Conservation (phyloP, 2,329 filamentous ascomycete species). For the Colletotrichum aenigma region DNA sequence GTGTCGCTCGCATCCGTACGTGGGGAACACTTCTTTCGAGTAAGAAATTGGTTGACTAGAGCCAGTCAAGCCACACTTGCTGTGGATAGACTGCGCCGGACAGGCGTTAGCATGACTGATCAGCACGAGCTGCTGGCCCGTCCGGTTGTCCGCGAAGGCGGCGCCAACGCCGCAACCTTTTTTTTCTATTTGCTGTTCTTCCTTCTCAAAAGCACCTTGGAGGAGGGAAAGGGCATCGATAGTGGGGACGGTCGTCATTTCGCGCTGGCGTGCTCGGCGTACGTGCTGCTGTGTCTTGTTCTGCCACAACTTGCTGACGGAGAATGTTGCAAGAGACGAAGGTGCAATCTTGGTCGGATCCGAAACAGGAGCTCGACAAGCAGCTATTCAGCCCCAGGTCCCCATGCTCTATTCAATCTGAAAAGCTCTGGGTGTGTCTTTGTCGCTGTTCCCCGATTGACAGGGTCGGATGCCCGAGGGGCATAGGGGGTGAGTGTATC, state of each 20-base stretch:
- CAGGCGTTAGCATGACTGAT: neutral
- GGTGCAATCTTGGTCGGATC: neutral
- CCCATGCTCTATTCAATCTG: neutral
- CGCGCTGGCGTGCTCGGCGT: neutral
- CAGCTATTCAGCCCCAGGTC: neutral
- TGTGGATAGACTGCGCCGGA: neutral
- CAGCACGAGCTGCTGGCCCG: neutral
- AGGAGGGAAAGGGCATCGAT: neutral
- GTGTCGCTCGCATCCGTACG: neutral
- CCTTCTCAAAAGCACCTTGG: neutral
- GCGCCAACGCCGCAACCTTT: neutral
- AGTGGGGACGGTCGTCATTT: neutral
- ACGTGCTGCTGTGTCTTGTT: neutral
- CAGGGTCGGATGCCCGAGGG: neutral
- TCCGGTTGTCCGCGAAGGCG: neutral
- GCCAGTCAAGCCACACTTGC: neutral
- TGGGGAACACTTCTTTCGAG: neutral
- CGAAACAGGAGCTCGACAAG: neutral
- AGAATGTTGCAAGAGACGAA: neutral
- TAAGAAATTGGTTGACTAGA: neutral
- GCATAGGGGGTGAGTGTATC: conserved; percentile 4
- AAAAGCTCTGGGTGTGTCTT: conserved; percentile 8
- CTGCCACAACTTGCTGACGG: neutral
- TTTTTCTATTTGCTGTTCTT: neutral
- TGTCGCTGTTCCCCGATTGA: neutral